Conservation (phyloP, 108 stramenopile genomes). For the Cyclotella cryptica region DNA sequence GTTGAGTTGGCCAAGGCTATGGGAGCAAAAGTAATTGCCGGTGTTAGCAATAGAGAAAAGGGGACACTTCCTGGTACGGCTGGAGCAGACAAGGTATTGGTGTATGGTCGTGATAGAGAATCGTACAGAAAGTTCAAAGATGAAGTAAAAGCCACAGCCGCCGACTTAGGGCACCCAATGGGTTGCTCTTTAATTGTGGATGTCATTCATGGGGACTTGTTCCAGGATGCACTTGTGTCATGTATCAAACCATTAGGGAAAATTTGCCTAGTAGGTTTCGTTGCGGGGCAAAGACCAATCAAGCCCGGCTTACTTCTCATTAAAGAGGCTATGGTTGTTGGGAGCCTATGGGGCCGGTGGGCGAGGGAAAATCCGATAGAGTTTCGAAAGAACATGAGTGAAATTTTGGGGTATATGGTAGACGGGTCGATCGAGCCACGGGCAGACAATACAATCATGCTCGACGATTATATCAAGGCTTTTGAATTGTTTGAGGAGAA, state of each 20-base stretch:
- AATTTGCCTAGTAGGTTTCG: conserved; percentile 76
- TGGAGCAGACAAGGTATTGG: conserved; percentile 68
- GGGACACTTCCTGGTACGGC: conserved; percentile 40
- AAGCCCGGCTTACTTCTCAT: conserved; percentile 58
- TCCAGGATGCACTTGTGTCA: conserved; percentile 63
- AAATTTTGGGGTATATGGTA: conserved; percentile 61
- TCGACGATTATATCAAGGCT: conserved; percentile 58
- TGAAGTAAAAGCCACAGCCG: conserved; percentile 40
- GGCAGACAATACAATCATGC: conserved; percentile 62
- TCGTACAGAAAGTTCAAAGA: conserved; percentile 60
- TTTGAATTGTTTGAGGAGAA: conserved; percentile 78
- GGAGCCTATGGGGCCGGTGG: conserved; percentile 74
- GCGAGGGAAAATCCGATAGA: conserved; percentile 57
- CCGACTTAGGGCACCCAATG: conserved; percentile 58
- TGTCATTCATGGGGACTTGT: conserved; percentile 74
- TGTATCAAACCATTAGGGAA: conserved; percentile 66
- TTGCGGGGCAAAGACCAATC: conserved; percentile 73
- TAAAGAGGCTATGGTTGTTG: conserved; percentile 63
- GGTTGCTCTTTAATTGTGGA: conserved; percentile 75
- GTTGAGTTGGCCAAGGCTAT: conserved; percentile 76
- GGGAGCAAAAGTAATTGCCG: conserved; percentile 78
- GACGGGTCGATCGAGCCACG: conserved; percentile 64
- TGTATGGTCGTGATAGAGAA: conserved; percentile 59
- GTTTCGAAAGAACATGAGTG: conserved; percentile 62
- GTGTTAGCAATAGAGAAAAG: conserved; percentile 62